Conservation (phyloP, 2,329 filamentous ascomycete species). For the Colletotrichum spinosum region DNA sequence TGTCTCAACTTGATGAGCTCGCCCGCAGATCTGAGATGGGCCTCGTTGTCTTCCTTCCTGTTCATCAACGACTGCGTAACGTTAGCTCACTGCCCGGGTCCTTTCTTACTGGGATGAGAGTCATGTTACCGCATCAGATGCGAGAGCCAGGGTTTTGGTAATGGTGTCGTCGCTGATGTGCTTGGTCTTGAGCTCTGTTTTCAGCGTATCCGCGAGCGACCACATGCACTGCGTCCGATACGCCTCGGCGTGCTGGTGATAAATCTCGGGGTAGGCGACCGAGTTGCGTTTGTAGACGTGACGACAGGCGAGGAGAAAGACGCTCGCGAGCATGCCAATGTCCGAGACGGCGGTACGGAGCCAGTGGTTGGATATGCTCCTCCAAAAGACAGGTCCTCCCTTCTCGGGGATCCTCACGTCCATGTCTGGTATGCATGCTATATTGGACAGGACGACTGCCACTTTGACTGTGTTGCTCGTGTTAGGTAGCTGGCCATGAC, state of each 20-base stretch:
- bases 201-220: constrained; percentile 27
- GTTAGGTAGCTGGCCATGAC: too few species aligned
- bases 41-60: too few species aligned
- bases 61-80: too few species aligned
- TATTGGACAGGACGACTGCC: constrained; percentile 5
- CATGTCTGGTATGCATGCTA: constrained; percentile 26
- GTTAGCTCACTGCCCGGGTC: too few species aligned
- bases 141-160: constrained; percentile 38
- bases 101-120: neutral
- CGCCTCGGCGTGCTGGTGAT: constrained; percentile 20
- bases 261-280: constrained; percentile 5
- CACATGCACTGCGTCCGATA: constrained; percentile 38
- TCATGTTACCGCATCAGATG: constrained; percentile 36
- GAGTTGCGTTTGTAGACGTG: constrained; percentile 27
- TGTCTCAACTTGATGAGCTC: too few species aligned
- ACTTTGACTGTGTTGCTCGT: neutral
- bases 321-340: constrained; percentile 39
- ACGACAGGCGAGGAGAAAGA: constrained; percentile 39
- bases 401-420: neutral
- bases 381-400: constrained; percentile 27
- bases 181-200: constrained; percentile 15
- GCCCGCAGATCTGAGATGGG: too few species aligned
- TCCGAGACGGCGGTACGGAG: constrained; percentile 38
- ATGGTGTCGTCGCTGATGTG: constrained; percentile 39
- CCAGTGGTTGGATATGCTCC: constrained; percentile 35